A percentile compares a stretch with the other conserved stretches of the same genome.
These are phyloP conservation scores for Parathielavia hyrcaniae DNA, from an alignment of 495 filamentous ascomycete species.

Conservation along the genomic window DNA sequence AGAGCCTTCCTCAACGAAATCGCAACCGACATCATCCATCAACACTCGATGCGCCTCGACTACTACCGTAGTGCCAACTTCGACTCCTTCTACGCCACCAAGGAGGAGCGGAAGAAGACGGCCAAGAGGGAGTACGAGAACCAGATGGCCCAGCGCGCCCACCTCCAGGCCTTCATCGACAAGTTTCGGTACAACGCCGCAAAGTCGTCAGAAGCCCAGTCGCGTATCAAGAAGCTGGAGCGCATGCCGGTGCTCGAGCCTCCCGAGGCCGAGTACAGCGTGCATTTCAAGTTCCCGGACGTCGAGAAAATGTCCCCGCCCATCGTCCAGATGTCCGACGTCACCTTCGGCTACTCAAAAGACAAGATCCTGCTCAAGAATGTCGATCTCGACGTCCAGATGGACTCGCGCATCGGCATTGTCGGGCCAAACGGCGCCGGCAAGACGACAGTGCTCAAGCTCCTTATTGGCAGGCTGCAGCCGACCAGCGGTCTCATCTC, in stretches of 20 bases:
- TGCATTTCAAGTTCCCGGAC: slow-evolving; percentile 96
- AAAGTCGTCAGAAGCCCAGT: slow-evolving; percentile 97
- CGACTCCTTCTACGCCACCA: slow-evolving; percentile 95
- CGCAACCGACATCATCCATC: slow-evolving; percentile 98
- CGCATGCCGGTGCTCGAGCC: slow-evolving; percentile 87
- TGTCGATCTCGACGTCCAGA: slow-evolving; percentile 92
- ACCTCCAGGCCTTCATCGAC: slow-evolving; percentile 93
- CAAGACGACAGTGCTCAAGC: slow-evolving; percentile 93
- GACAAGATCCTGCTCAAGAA: slow-evolving; percentile 76
- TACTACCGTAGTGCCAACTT: slow-evolving; percentile 99
- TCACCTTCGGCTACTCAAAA: slow-evolving; percentile 81
- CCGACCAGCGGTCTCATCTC: slow-evolving; percentile 77
- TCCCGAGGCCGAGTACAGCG: slow-evolving; percentile 89
- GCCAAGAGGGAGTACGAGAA: slow-evolving; percentile 98
- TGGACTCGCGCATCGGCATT: slow-evolving; percentile 97
- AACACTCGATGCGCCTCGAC: slow-evolving; percentile 93
- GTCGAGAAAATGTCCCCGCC: slow-evolving; percentile 96
- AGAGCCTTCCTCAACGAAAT: slow-evolving; percentile 98
- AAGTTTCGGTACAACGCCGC: slow-evolving; percentile 99
- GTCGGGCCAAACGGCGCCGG: slow-evolving; percentile 97
- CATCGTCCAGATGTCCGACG: slow-evolving; percentile 93
- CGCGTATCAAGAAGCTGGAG: slow-evolving; percentile 97
- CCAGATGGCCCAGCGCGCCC: slow-evolving; percentile 87
- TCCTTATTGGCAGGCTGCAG: slow-evolving; percentile 79
- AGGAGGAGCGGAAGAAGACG: slow-evolving; percentile 93